A percentile compares a stretch with the other conserved stretches of the same genome.
Conservation (phyloP, 2,329 filamentous ascomycete species). For the Didymella arachidicola region DNA sequence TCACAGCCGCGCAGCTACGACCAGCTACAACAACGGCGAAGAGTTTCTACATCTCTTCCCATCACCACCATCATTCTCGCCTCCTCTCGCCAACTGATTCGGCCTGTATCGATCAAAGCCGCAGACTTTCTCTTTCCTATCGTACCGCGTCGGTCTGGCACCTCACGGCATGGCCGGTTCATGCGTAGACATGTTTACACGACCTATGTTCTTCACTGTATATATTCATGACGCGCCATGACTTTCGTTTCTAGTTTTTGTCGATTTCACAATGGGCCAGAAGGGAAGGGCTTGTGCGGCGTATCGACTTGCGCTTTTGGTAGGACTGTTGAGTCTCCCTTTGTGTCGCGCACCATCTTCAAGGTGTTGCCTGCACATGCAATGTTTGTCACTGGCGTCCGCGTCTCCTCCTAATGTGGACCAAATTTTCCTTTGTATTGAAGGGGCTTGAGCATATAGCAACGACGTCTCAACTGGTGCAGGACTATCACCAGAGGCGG, state of each 20-base stretch:
- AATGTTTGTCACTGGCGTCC: conserved; percentile 1
- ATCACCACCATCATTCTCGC: conserved; percentile 34
- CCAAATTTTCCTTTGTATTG: conserved; percentile 8
- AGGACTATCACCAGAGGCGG: not conserved
- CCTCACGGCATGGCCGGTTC: conserved; percentile 9
- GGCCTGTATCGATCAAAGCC: not conserved
- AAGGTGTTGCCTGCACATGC: conserved; percentile 6
- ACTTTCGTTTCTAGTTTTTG: conserved; percentile 5
- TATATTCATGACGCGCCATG: conserved; percentile 20
- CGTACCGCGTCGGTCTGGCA: not conserved
- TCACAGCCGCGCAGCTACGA: conserved; percentile 41
- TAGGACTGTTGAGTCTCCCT: conserved; percentile 1
- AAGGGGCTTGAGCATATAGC: not conserved
- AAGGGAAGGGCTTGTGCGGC: not conserved
- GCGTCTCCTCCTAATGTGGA: not conserved
- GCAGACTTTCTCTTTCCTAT: not conserved
- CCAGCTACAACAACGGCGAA: conserved; percentile 31
- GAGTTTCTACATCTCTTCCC: conserved; percentile 47
- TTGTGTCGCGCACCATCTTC: not conserved
- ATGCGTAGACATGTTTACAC: conserved; percentile 2
- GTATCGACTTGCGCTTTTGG: not conserved
- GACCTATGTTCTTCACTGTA: conserved; percentile 15
- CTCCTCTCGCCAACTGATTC: conserved; percentile 18
- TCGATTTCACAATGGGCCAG: not conserved
- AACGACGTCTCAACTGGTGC: not conserved